These are phyloP conservation scores for Pyronema domesticum DNA, from an alignment of 495 filamentous ascomycete genomes.

Conservation along the genomic window DNA sequence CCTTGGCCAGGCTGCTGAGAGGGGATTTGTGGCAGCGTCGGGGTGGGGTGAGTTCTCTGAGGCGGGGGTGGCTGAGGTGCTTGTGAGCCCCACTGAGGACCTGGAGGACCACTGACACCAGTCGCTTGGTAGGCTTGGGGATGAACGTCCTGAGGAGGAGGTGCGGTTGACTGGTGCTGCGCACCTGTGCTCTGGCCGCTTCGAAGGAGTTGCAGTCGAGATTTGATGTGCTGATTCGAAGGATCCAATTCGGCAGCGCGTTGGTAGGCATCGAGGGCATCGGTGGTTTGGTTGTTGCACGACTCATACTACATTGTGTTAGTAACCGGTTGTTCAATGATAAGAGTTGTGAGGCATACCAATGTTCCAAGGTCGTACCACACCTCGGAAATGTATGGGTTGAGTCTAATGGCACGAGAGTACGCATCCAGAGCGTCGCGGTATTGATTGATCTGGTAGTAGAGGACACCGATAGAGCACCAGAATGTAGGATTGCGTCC, in stretches of 20 bases:
- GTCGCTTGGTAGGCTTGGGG: slow-evolving; percentile 66
- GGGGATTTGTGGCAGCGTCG: slow-evolving; percentile 54
- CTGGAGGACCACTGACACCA: slow-evolving; percentile 48
- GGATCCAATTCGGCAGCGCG: slow-evolving; percentile 90
- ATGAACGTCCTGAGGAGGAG: slow-evolving; percentile 64
- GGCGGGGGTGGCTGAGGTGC: slow-evolving; percentile 39
- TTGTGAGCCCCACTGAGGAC: slow-evolving; percentile 69
- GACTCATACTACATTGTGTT: slow-evolving; percentile 61
- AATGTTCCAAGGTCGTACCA: slow-evolving; percentile 98
- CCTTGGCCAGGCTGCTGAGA: slow-evolving; percentile 56
- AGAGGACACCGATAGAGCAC: slow-evolving; percentile 98
- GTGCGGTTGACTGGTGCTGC: slow-evolving; percentile 45
- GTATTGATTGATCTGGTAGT: slow-evolving; percentile 99
- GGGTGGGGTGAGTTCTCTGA: slow-evolving; percentile 35
- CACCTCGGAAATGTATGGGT: slow-evolving; percentile 97
- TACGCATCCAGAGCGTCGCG: slow-evolving; percentile 96
- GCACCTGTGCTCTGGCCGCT: slow-evolving; percentile 55
- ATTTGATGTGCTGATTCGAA: slow-evolving; percentile 86
- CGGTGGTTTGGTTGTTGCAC: slow-evolving; percentile 95
- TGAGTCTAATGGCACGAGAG: slow-evolving; percentile 90
- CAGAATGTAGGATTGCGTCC: slow-evolving; percentile 98
- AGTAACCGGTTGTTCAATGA: slow-evolving; percentile 5
- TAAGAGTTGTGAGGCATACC: slow-evolving; percentile 38
- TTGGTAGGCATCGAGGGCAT: slow-evolving; percentile 90
- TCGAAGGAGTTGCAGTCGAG: slow-evolving; percentile 69